phyloP scores from a whole-genome alignment of 1,284 basidiomycete genomes.

The Lignosus rhinocerotis region DNA sequence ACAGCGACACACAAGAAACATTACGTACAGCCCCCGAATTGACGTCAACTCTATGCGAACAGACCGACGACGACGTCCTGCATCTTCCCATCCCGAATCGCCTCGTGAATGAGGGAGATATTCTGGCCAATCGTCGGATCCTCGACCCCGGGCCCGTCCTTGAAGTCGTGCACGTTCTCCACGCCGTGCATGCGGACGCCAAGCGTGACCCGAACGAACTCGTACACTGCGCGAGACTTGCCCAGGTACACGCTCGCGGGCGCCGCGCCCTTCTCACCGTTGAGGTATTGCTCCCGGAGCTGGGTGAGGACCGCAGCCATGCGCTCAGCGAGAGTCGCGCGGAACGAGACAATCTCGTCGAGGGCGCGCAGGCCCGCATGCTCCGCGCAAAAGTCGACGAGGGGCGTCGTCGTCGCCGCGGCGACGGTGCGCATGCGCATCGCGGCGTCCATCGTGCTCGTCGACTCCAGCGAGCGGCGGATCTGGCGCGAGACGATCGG shows the following conservation, averaged over 20 bases:
- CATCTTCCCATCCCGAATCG: constrained; percentile 73
- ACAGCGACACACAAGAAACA: background rate
- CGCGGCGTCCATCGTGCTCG: constrained; percentile 68
- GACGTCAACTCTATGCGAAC: constrained; percentile 36
- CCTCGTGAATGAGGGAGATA: constrained; percentile 70
- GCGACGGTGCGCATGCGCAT: constrained; percentile 70
- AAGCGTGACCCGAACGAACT: constrained; percentile 66
- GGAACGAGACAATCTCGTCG: constrained; percentile 50
- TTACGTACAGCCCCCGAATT: background rate
- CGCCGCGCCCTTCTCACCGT: constrained; percentile 51
- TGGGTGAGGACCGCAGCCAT: constrained; percentile 46
- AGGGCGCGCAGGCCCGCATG: constrained; percentile 33
- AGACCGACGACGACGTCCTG: constrained; percentile 56
- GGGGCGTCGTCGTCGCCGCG: constrained; percentile 54
- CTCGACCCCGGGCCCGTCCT: constrained; percentile 54
- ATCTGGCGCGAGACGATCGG: constrained; percentile 43
- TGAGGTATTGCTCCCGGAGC: constrained; percentile 55
- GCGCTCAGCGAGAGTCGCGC: constrained; percentile 46
- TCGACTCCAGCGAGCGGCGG: constrained; percentile 57
- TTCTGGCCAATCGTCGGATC: constrained; percentile 67
- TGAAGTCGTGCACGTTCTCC: constrained; percentile 63
- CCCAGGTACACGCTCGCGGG: constrained; percentile 66
- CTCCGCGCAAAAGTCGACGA: constrained; percentile 59
- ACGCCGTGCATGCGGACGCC: constrained; percentile 74
- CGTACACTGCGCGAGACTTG: constrained; percentile 66